These are phyloP conservation scores for Pythium pectinolyticum DNA, from an alignment of 352 stramenopile species.

Conservation along the genomic window DNA sequence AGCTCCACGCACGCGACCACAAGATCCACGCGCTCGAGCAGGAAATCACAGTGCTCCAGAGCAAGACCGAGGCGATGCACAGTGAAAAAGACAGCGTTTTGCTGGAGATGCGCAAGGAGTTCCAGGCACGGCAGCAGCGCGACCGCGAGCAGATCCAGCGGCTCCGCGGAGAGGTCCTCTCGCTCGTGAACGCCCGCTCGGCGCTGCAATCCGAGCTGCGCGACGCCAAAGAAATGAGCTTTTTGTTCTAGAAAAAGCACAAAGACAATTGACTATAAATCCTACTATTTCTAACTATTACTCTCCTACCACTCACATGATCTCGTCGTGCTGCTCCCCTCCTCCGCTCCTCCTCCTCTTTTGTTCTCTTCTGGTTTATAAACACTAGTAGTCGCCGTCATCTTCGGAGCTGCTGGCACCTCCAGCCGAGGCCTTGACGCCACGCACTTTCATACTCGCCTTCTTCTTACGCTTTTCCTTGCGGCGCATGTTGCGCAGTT, in stretches of 20 bases:
- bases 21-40: slow-evolving; percentile 60
- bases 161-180: slow-evolving; percentile 55
- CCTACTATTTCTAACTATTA: slow-evolving; percentile 5
- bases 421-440: slow-evolving; percentile 27
- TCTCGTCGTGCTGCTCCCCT: no score
- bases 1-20: slow-evolving; percentile 52
- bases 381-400: slow-evolving; percentile 22
- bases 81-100: slow-evolving; percentile 60
- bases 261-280: slow-evolving; percentile 3
- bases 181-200: slow-evolving; percentile 54
- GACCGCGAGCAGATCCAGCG: slow-evolving; percentile 54
- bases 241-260: slow-evolving; percentile 35
- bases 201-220: slow-evolving; percentile 56
- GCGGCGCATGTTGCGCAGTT: slow-evolving; percentile 62
- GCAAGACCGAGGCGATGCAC: slow-evolving; percentile 42
- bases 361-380: background rate
- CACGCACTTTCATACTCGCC: slow-evolving; percentile 45
- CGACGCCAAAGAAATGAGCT: slow-evolving; percentile 56
- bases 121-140: slow-evolving; percentile 39
- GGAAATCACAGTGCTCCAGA: slow-evolving; percentile 52
- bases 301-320: slow-evolving; percentile 4
- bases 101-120: slow-evolving; percentile 49
- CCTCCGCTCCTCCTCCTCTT: no score
- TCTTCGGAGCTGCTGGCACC: slow-evolving; percentile 30
- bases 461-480: slow-evolving; percentile 84